A percentile compares a stretch with the other conserved stretches of the same genome.
These are phyloP conservation scores for Choiromyces venosus DNA, from an alignment of 495 filamentous ascomycete species.

Conservation along the genomic window DNA sequence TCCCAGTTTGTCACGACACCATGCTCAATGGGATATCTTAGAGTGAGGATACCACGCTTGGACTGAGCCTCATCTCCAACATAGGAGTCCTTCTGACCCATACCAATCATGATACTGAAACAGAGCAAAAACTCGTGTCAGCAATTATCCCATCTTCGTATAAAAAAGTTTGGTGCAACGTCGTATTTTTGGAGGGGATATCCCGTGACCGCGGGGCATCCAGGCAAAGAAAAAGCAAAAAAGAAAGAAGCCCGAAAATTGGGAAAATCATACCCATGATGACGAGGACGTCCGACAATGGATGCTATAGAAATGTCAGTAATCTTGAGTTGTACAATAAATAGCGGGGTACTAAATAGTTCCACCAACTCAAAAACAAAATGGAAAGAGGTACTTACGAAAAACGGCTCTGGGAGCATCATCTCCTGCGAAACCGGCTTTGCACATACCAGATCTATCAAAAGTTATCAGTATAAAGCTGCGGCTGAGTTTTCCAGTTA, in stretches of 20 bases:
- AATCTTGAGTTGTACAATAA: conserved; percentile 30
- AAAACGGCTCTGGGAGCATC: conserved; percentile 99
- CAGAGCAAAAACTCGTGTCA: conserved; percentile 5
- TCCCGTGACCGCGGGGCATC: conserved; percentile 17
- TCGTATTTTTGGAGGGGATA: conserved; percentile 4
- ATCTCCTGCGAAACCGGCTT: conserved; percentile 99
- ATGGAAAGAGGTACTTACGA: conserved; percentile 68
- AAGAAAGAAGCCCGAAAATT: conserved; percentile 6
- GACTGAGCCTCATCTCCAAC: conserved; percentile 96
- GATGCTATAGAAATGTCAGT: conserved; percentile 59
- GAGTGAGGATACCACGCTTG: conserved; percentile 86
- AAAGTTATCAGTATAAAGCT: conserved; percentile 24
- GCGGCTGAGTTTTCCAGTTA: neutral
- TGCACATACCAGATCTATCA: conserved; percentile 97
- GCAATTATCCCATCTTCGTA: conserved; percentile 24
- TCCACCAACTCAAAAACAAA: conserved; percentile 30
- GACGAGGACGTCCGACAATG: conserved; percentile 98
- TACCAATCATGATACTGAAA: conserved; percentile 98
- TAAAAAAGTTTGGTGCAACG: conserved; percentile 1
- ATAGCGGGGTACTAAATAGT: conserved; percentile 34
- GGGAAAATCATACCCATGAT: conserved; percentile 82
- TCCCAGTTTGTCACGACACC: conserved; percentile 99
- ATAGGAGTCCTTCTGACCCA: conserved; percentile 99
- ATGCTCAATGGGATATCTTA: conserved; percentile 91
- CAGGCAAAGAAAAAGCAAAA: conserved; percentile 20